Evolutionary conservation across 2,329 filamentous ascomycete genomes (phyloP).

Genomic region (Penicillium griseofulvum): DNA sequence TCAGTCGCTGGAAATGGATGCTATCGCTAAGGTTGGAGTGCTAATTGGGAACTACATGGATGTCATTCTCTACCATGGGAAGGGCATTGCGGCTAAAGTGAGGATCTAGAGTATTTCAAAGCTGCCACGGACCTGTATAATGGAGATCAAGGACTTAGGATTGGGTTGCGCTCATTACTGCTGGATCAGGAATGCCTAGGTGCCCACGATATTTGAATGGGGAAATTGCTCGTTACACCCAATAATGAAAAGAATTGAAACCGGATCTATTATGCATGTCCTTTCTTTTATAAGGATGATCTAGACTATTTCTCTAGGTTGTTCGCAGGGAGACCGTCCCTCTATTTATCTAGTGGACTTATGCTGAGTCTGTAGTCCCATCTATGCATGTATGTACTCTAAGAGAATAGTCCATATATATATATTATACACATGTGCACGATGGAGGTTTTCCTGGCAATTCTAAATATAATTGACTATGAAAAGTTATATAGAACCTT

Average conservation of each 20-base stretch:
- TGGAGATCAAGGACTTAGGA: background rate
- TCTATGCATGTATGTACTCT: background rate
- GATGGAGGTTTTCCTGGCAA: too few species aligned
- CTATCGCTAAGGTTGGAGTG: conserved; percentile 71
- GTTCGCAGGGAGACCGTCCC: background rate
- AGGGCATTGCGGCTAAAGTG: conserved; percentile 67
- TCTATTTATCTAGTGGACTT: too few species aligned
- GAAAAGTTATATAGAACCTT: background rate
- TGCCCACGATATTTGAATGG: background rate
- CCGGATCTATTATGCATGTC: background rate
- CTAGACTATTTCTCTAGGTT: background rate
- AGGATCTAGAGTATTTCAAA: conserved; percentile 21
- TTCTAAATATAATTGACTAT: background rate
- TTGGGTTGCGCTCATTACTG: background rate
- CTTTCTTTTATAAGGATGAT: background rate
- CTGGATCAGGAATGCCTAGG: background rate
- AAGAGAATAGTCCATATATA: background rate
- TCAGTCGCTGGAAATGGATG: conserved; percentile 74
- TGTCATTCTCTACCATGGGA: conserved; percentile 66
- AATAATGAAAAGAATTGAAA: background rate
- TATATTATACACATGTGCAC: background rate
- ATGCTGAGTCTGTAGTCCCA: background rate
- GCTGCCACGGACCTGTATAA: background rate
- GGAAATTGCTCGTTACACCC: background rate
- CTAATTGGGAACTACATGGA: conserved; percentile 73